Evolutionary conservation across 2,329 filamentous ascomycete genomes (phyloP), one percentile per base, ranked within the genome.

Genomic region (Coniochaeta pulveracea): DNA sequence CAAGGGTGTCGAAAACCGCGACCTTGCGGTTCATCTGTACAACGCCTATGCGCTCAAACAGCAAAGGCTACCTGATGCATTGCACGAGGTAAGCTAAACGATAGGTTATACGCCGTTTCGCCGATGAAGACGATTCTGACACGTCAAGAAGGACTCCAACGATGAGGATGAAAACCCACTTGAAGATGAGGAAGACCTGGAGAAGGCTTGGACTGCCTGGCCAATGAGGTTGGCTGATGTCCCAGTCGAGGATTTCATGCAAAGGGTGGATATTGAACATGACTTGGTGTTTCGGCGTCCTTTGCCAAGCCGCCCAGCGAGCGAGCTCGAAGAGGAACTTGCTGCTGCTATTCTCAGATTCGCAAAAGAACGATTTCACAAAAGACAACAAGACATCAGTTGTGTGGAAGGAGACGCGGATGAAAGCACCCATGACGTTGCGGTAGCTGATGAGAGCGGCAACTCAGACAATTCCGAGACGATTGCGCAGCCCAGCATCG

Each of bases 171-270:
- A n/a, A n/a, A n/a, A n/a, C n/a, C n/a, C n/a, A n/a, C n/a, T n/a
- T n/a, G 19, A 12, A 11, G 15, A 33, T 26, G 35, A 48, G 21
- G 40, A 56, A 66, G 53, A 52, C 4, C 70, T 70, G 2, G 63
- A 71, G 0, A 72, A 69, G 37, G 42, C 50, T 4, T 95, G 89
- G 88, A 84, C 83, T 12, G 82, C 86, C 1, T 95, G 89, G 89
- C 89, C 89, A 4, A 53, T 93, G 47, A 64, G 65, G 14, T 62
- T 70, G 4, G 57, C 63, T 6, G 57, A 67, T 17, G 75, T 91
- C 6, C 83, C 82, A 2, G 57, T 61, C 11, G 60, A 64, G 10
- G 60, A 61, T 14, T 68, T 82, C 39, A 51, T 61, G 33, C n/a
- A 63, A 60, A 42, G 59, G 53, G 38, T 49, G 51, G 39, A 50